phyloP scores from a whole-genome alignment of 208 protist genomes.

The Naegleria fowleri region DNA sequence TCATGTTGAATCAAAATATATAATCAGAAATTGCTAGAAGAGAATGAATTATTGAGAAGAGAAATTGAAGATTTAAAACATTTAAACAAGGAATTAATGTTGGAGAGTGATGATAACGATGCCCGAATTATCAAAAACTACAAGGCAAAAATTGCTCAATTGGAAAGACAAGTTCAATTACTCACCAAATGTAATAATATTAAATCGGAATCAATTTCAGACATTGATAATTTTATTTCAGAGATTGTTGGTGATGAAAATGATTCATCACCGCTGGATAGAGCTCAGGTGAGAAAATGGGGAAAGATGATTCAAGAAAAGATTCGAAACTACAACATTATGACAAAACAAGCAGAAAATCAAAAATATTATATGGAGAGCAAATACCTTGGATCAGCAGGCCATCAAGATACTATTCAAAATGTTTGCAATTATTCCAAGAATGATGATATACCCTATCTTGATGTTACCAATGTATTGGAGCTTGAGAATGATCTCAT shows the following conservation, averaged over 20 bases:
- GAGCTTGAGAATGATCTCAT: not conserved
- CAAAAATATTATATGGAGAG: conserved; percentile 5
- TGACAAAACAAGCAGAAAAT: conserved; percentile 7
- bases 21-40: not conserved
- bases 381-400: not conserved
- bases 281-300: not conserved
- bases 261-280: not conserved
- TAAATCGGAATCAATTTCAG: not conserved
- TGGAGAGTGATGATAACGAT: not conserved
- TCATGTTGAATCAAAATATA: too few relatives aligned
- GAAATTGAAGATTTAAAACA: conserved; percentile 2
- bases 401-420: not conserved
- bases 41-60: not conserved
- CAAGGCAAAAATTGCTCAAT: conserved; percentile 1
- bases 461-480: not conserved
- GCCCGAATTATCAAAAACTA: not conserved
- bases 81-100: not conserved
- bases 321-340: not conserved
- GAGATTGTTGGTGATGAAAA: not conserved
- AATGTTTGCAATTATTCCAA: not conserved
- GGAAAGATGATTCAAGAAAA: not conserved
- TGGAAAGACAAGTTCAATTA: conserved; percentile 19
- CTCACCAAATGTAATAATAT: not conserved
- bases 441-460: not conserved
- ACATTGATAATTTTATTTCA: not conserved